These are phyloP conservation scores for Gremmenia infestans DNA, from an alignment of 2,329 filamentous ascomycete species.

Conservation along the genomic window DNA sequence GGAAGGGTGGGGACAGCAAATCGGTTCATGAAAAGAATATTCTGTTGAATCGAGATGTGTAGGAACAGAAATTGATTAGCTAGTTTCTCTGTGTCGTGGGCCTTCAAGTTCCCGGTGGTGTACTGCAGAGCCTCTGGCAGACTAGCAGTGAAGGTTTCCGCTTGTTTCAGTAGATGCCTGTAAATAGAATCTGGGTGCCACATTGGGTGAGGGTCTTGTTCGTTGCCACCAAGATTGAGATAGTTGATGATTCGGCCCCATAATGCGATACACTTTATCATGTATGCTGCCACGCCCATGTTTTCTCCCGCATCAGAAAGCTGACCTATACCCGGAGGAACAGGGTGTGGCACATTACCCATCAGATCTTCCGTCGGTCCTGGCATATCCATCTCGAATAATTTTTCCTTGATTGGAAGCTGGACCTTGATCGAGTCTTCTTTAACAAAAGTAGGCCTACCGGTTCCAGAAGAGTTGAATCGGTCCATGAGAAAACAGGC, in stretches of 20 bases:
- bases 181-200: conserved; percentile 82
- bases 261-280: conserved; percentile 76
- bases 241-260: conserved; percentile 91
- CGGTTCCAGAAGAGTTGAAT: conserved; percentile 93
- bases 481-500: conserved; percentile 96
- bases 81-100: conserved; percentile 77
- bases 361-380: conserved; percentile 80
- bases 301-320: conserved; percentile 67
- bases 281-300: conserved; percentile 91
- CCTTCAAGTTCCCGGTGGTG: conserved; percentile 73
- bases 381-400: conserved; percentile 87
- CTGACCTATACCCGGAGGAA: conserved; percentile 58
- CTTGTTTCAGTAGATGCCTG: conserved; percentile 61
- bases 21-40: conserved; percentile 82
- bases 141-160: conserved; percentile 62
- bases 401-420: conserved; percentile 82
- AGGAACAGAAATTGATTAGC: conserved; percentile 91
- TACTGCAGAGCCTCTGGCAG: conserved; percentile 72
- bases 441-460: conserved; percentile 84
- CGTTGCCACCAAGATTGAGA: conserved; percentile 82
- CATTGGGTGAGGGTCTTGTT: conserved; percentile 69
- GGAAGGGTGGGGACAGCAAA: conserved; percentile 66
- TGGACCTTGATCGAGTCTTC: conserved; percentile 88
- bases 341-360: conserved; percentile 61
- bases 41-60: conserved; percentile 86